phyloP scores from a whole-genome alignment of 305 asterid genomes.

The Vinca major region DNA sequence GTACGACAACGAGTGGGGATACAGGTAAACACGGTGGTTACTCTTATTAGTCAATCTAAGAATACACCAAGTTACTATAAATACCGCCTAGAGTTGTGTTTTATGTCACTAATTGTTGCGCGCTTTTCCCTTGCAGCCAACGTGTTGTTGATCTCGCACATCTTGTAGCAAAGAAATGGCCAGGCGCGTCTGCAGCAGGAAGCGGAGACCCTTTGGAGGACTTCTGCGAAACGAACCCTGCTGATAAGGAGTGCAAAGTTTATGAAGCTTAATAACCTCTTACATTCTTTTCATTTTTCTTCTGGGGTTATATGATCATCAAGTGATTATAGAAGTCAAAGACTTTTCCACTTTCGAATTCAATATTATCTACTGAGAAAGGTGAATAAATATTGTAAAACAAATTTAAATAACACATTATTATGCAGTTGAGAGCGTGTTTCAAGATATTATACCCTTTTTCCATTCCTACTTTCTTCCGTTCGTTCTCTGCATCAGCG shows the following conservation, averaged over 20 bases:
- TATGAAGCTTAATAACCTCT: slow-evolving; percentile 35
- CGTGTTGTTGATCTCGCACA: slow-evolving; percentile 92
- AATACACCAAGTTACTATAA: no score
- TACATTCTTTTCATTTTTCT: slow-evolving; percentile 3
- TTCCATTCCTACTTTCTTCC: neutral
- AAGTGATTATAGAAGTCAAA: slow-evolving; percentile 5
- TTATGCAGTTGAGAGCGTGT: neutral
- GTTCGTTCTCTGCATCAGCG: neutral
- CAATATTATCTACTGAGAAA: neutral
- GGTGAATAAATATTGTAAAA: slow-evolving; percentile 1
- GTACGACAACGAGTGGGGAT: slow-evolving; percentile 98
- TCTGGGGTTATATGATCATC: neutral
- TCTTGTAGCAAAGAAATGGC: slow-evolving; percentile 79
- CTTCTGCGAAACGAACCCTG: slow-evolving; percentile 55
- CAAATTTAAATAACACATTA: neutral
- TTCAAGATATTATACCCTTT: neutral
- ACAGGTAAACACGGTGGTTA: slow-evolving; percentile 42
- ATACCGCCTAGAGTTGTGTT: neutral
- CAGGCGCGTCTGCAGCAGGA: slow-evolving; percentile 37
- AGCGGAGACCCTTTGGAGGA: slow-evolving; percentile 80
- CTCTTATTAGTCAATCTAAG: neutral
- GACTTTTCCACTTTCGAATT: neutral
- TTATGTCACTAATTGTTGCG: neutral
- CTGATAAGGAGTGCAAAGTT: slow-evolving; percentile 79
- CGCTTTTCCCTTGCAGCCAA: slow-evolving; percentile 42